Base-by-base conservation (phyloP, 2,329 filamentous ascomycete genomes). In the Ophiosphaerella korrae region DNA sequence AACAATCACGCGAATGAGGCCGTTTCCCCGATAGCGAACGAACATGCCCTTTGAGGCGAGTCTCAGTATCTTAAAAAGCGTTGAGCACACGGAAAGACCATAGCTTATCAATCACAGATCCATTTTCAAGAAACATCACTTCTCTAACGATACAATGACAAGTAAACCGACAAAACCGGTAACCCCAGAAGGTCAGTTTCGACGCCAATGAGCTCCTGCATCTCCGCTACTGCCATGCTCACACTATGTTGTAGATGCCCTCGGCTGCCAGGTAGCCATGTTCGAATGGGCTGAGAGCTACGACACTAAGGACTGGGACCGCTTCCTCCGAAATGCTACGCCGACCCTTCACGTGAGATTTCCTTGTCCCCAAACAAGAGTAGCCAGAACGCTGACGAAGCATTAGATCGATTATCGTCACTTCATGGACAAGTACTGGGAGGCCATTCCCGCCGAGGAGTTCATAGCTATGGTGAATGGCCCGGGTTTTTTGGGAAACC, bases 201-300 rank as follows among this genome's bases (percentile, higher is more conserved):
- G 24, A 26, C 24, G 24, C 24, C 24, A 26, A 26, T 26, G 24
- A 26, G 24, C 24, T 26, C 24, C 24, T 26, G 24, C 24, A 26
- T 26, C 24, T 26, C 24, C 24, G 24, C 24, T 26, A 26, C 24
- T 26, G 24, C 24, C 24, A 26, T 26, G 24, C 24, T 26, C 8
- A 26, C 24, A 26, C 24, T 26, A 26, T 26, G 24, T 48, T 14
- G 50, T 29, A 9, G 24, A 26, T 26, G 24, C 24, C 24, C 24
- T 26, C 24, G 24, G 24, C 24, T 53, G 51, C 13, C 45, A 53
- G 36, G 39, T 39, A 18, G 45, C 46, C 5, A 16, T 38, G 2
- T 50, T 46, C n/a, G 51, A 53, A 38, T 53, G 51, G 51, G 41
- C 51, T 33, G 51, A 53, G 23, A 53, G 51, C 24, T 53, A 42